These are phyloP conservation scores for Rhodotorula sp. DNA, from an alignment of 1,284 basidiomycete genomes.

Conservation along the genomic window DNA sequence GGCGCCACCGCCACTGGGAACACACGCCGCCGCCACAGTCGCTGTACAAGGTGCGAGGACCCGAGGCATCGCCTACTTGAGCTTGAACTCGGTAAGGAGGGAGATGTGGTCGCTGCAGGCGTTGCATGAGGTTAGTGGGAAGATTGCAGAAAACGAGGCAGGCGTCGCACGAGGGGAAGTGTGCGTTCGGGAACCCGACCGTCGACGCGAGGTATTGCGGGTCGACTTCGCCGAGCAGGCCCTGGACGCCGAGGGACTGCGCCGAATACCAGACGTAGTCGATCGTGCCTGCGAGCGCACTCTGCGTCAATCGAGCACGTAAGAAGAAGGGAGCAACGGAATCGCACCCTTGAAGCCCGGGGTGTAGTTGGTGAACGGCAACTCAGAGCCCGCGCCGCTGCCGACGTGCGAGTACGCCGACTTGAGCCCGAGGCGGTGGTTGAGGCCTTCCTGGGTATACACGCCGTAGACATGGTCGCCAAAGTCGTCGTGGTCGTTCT, in stretches of 20 bases:
- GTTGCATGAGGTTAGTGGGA: conserved; percentile 20
- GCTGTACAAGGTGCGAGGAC: neutral
- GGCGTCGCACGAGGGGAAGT: conserved; percentile 29
- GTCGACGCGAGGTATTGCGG: conserved; percentile 80
- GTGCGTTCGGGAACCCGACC: conserved; percentile 65
- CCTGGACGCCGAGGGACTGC: conserved; percentile 76
- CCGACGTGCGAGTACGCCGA: conserved; percentile 70
- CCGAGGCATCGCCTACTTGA: conserved; percentile 38
- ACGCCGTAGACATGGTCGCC: conserved; percentile 86
- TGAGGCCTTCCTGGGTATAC: conserved; percentile 87
- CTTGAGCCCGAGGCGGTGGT: conserved; percentile 77
- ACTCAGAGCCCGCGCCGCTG: conserved; percentile 30
- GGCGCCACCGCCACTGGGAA: no score
- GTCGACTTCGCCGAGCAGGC: conserved; percentile 87
- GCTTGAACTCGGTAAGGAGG: conserved; percentile 53
- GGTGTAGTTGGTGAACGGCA: conserved; percentile 87
- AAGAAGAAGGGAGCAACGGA: neutral
- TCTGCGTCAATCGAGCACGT: neutral
- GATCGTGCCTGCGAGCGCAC: conserved; percentile 58
- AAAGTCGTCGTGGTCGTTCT: conserved; percentile 85
- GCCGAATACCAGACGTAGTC: conserved; percentile 95
- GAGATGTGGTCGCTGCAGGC: conserved; percentile 53
- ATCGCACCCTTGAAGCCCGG: conserved; percentile 54
- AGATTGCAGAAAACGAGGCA: conserved; percentile 16
- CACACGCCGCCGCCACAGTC: neutral